These are phyloP conservation scores for Incumbomyces lentus DNA, from an alignment of 2,329 filamentous ascomycete species.

Conservation along the genomic window DNA sequence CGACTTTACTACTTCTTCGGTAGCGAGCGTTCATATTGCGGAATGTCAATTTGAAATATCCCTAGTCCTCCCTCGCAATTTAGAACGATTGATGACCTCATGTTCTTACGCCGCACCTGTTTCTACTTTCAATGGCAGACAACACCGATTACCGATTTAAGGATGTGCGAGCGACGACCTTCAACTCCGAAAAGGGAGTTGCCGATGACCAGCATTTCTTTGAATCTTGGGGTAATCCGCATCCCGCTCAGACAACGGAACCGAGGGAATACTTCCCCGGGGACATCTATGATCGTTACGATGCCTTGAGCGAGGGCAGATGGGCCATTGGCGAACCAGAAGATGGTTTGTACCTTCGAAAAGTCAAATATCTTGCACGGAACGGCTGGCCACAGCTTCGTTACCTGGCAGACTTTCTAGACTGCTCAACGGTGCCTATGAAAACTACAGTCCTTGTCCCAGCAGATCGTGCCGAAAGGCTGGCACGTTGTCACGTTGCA, in stretches of 20 bases:
- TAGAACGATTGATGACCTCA: no score
- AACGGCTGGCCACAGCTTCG: conserved; percentile 3
- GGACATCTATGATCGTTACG: conserved; percentile 3
- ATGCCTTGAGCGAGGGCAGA: conserved; percentile 1
- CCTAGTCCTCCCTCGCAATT: no score
- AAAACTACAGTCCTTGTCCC: background rate
- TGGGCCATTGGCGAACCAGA: background rate
- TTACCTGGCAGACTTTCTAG: conserved; percentile 1
- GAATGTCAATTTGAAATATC: no score
- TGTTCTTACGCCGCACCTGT: no score
- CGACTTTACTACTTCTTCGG: no score
- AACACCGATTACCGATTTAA: background rate
- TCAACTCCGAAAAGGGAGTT: background rate
- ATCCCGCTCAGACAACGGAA: background rate
- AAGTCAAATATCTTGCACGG: background rate
- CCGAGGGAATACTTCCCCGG: conserved; percentile 1
- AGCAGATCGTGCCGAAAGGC: background rate
- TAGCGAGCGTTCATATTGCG: no score
- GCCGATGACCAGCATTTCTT: background rate
- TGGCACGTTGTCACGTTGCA: background rate
- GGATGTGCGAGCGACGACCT: background rate
- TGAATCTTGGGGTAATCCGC: conserved; percentile 1
- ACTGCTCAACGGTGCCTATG: background rate
- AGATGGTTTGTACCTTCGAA: conserved; percentile 1
- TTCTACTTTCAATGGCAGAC: no score